Evolutionary conservation across 1,284 basidiomycete genomes (phyloP).

Genomic region (Ceratobasidium sp.): DNA sequence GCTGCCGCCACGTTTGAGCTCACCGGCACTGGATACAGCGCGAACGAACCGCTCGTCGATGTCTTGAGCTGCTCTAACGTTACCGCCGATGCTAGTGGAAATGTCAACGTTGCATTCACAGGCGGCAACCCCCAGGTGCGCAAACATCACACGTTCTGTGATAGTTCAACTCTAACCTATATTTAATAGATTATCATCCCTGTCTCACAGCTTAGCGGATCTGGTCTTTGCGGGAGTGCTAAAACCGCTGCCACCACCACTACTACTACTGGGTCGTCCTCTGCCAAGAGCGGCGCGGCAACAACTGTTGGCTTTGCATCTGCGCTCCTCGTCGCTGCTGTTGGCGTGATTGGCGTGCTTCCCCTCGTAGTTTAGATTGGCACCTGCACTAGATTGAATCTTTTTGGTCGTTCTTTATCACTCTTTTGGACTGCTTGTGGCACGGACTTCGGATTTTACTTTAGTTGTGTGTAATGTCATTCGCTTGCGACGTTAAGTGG

Average conservation of each 20-base stretch:
- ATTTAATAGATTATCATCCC: slow-evolving; percentile 45
- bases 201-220: slow-evolving; percentile 41
- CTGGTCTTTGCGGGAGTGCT: slow-evolving; percentile 46
- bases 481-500: no score
- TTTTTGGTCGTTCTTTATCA: no score
- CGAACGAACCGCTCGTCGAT: slow-evolving; percentile 70
- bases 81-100: slow-evolving; percentile 63
- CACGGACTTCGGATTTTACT: no score
- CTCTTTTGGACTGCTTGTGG: no score
- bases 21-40: slow-evolving; percentile 59
- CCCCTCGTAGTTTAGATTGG: slow-evolving; percentile 8
- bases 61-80: slow-evolving; percentile 69
- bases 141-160: not conserved
- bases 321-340: not conserved
- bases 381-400: no score
- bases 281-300: slow-evolving; percentile 18
- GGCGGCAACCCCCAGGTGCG: slow-evolving; percentile 63
- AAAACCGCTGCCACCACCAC: slow-evolving; percentile 19
- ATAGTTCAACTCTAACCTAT: not conserved
- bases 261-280: not conserved
- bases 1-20: slow-evolving; percentile 53
- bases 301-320: slow-evolving; percentile 12
- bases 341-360: slow-evolving; percentile 20
- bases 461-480: no score
- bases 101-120: slow-evolving; percentile 57